Evolutionary conservation across 441 rosid species (phyloP), one percentile per base, ranked within the genome.

Genomic region (Bruguiera hainesii): DNA sequence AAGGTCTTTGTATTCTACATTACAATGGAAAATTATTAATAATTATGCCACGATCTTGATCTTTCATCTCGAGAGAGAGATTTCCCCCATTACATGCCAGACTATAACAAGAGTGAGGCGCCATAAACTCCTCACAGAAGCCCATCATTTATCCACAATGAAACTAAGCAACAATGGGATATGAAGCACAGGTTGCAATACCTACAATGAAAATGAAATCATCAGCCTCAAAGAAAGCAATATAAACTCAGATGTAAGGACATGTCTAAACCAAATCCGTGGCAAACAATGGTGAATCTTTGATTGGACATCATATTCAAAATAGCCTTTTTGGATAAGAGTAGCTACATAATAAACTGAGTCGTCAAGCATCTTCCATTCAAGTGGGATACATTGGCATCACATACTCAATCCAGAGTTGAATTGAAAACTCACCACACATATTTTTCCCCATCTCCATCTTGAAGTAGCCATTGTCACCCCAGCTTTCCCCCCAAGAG

Each of bases 371-470:
- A 20, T 20, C 13, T 7, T 20, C 26, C 26, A 20, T 20, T n/a
- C 33, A 59, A 30, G 50, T 13, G 51, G 50, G 48, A 37, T n/a
- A 63, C 29, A 61, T 50, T 30, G 29, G 29, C 56, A 51, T 42
- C 64, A 6, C 28, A 66, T 18, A 35, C 62, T 48, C 25, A 21
- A 67, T 49, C 23, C 29, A 35, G 9, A 48, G 21, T 6, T 52
- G 35, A 21, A 9, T n/a, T 23, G 29, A 67, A 35, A 66, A 73
- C 97, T 81, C 77, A 94, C 97, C 98, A 69, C 99, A 94, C 96
- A 91, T 93, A 85, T 91, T 93, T 77, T 88, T 89, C 37, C 97
- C 96, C 84, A 87, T 29, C 74, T 89, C 96, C 94, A 94, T 94
- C 84, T 86, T 94, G 80, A 94, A 94, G 86, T 89, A 91, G 52